Evolutionary conservation across 1,139 yeast species (phyloP), one percentile per base, ranked within the genome.

Genomic region (Pneumocystis murina): DNA sequence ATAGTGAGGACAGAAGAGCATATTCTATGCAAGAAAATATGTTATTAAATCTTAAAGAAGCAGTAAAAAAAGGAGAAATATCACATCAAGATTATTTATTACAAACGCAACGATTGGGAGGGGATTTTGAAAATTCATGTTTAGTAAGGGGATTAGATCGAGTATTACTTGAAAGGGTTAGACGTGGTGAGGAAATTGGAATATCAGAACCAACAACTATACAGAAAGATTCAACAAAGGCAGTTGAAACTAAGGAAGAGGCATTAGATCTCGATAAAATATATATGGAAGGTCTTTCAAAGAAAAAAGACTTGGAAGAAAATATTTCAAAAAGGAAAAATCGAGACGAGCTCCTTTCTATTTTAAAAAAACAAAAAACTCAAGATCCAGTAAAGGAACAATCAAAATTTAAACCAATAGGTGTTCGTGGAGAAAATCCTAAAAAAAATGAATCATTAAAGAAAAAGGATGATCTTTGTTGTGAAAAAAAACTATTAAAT

Each of bases 91-190:
- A 64, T n/a, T 65, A 64, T 48, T 60, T 64, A 28, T 59, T 40
- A 17, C 62, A 41, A 39, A 36, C 61, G 5, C 54, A 61, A 12
- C 63, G 62, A 8, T 28, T 40, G n/a, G 60, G 64, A 12, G 67
- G 67, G 8, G 62, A 62, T 20, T 33, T 65, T 28, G 60, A 24
- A 1, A 59, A 58, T 10, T 48, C 66, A 2, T 63, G 64, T 8
- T 33, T 59, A 20, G 67, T 64, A 6, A 61, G 66, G 2, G 67
- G 67, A 6, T 60, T 65, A 8, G 67, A 65, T 28, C 36, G 64
- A 30, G 61, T 55, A 20, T 62, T 65, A 17, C 57, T 65, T 16
- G 64, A 54, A 12, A 62, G 62, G 5, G 64, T 64, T n/a, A 35
- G 61, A 5, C 62, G 61, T 20, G 64, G 63, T 3, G 64, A 64